Evolutionary conservation across 345 rosid species (phyloP).

Genomic region (Arabidopsis thaliana): TAIR10.1 NC_003070.9:12914001-12914500

Average conservation of each 20-base stretch:
- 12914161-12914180: background rate
- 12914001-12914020: conserved; percentile 1
- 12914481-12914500: background rate
- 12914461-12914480: background rate
- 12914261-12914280: background rate
- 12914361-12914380: background rate
- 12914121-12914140: background rate
- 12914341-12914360: background rate
- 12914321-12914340: background rate
- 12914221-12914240: background rate
- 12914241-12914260: background rate
- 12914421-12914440: conserved; percentile 15
- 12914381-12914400: background rate
- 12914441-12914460: conserved; percentile 16
- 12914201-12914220: background rate
- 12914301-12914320: background rate
- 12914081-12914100: background rate
- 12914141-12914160: conserved; percentile 9
- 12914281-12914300: background rate
- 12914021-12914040: conserved; percentile 5
- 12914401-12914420: background rate
- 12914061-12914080: background rate
- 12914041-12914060: background rate
- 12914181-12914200: background rate
- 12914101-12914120: too few relatives aligned